A percentile compares a stretch with the other conserved stretches of the same genome.
These are phyloP conservation scores for Ceratocystiopsis brevicomis DNA, from an alignment of 2,329 filamentous ascomycete genomes.

Conservation along the genomic window DNA sequence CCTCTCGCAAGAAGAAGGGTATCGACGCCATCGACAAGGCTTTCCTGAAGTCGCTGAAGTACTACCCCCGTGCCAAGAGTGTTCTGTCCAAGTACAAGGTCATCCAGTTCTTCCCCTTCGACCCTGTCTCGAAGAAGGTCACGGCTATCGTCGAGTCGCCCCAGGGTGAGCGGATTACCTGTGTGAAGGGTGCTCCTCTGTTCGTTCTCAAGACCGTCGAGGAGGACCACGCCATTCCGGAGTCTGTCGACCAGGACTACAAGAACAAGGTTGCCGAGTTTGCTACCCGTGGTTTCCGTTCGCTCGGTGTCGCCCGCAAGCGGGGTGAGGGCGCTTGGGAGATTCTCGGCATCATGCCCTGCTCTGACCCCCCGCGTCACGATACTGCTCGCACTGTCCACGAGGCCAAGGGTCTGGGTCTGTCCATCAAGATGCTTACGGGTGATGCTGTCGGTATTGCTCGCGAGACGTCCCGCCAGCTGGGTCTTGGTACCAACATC, in stretches of 20 bases:
- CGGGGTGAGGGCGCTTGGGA: conserved; percentile 67
- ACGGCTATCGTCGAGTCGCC: conserved; percentile 67
- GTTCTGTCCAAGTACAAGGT: conserved; percentile 72
- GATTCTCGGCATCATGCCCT: conserved; percentile 88
- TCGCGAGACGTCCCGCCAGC: conserved; percentile 76
- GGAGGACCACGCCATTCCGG: conserved; percentile 62
- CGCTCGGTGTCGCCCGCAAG: conserved; percentile 83
- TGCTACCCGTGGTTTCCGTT: conserved; percentile 82
- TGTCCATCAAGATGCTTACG: conserved; percentile 92
- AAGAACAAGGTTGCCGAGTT: conserved; percentile 88
- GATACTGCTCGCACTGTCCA: conserved; percentile 81
- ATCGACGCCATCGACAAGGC: conserved; percentile 91
- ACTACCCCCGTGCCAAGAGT: conserved; percentile 65
- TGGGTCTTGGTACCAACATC: conserved; percentile 80
- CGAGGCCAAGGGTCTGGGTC: conserved; percentile 71
- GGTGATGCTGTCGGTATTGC: conserved; percentile 88
- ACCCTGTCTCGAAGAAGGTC: conserved; percentile 88
- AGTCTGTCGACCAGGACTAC: conserved; percentile 63
- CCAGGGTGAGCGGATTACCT: conserved; percentile 66
- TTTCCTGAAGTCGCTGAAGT: conserved; percentile 70
- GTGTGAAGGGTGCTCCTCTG: conserved; percentile 79
- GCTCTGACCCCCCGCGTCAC: conserved; percentile 77
- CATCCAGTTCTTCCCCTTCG: conserved; percentile 71
- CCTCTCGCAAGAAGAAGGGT: conserved; percentile 87
- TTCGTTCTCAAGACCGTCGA: conserved; percentile 77